These are phyloP conservation scores for Boletus smithii DNA, from an alignment of 1,284 basidiomycete genomes.

Conservation along the genomic window DNA sequence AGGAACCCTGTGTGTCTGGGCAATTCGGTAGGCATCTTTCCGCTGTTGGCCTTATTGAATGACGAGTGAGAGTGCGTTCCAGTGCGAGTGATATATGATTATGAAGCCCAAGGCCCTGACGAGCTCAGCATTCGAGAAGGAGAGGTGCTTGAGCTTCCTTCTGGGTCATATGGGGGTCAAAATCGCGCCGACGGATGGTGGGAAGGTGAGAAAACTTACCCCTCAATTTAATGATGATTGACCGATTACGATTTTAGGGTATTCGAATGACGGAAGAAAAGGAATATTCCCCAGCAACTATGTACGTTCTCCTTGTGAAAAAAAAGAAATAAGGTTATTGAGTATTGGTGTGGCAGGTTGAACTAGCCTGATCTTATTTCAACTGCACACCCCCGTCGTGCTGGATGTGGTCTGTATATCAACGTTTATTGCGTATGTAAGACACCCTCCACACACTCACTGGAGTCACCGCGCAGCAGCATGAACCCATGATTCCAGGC, in stretches of 20 bases:
- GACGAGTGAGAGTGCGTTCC: conserved; percentile 10
- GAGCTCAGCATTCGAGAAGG: conserved; percentile 67
- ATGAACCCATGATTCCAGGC: conserved; percentile 15
- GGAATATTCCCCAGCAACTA: conserved; percentile 85
- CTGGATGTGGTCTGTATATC: conserved; percentile 11
- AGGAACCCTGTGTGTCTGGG: conserved; percentile 35
- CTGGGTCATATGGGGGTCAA: conserved; percentile 54
- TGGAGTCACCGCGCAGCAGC: conserved; percentile 18
- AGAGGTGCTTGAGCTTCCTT: conserved; percentile 60
- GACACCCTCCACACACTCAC: conserved; percentile 18
- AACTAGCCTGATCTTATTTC: conserved; percentile 20
- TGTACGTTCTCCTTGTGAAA: conserved; percentile 45
- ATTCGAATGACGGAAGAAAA: conserved; percentile 56
- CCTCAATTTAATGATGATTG: conserved; percentile 21
- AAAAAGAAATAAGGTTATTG: conserved; percentile 20
- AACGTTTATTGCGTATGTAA: conserved; percentile 29
- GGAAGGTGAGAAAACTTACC: conserved; percentile 54
- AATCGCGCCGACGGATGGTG: conserved; percentile 77
- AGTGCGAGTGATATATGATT: conserved; percentile 74
- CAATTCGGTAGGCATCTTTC: conserved; percentile 44
- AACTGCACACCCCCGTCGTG: not conserved
- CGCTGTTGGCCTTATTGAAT: conserved; percentile 1
- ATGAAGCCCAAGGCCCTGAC: conserved; percentile 62
- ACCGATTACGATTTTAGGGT: conserved; percentile 45
- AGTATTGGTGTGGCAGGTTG: conserved; percentile 26